phyloP scores from a whole-genome alignment of 116 monocot species.

The Trichopus zeylanicus region DNA sequence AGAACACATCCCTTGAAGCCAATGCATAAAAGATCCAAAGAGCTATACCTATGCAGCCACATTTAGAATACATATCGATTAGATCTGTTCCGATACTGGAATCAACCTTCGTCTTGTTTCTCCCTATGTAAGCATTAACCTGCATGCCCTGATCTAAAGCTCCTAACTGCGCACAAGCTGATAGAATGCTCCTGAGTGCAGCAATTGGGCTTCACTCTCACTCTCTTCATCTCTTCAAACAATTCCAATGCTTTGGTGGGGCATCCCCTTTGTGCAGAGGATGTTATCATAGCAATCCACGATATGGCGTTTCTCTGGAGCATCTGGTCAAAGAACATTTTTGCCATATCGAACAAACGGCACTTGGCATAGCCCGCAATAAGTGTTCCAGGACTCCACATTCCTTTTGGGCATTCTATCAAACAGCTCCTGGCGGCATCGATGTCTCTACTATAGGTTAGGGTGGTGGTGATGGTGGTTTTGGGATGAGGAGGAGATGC shows the following conservation, averaged over 20 bases:
- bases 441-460: conserved; percentile 20
- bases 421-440: conserved; percentile 23
- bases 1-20: conserved; percentile 36
- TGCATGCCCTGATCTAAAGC: conserved; percentile 25
- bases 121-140: conserved; percentile 27
- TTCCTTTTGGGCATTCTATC: conserved; percentile 31
- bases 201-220: conserved; percentile 24
- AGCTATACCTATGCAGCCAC: conserved; percentile 34
- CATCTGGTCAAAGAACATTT: conserved; percentile 27
- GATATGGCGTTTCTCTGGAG: conserved; percentile 18
- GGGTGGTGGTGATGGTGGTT: no score
- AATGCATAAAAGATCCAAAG: conserved; percentile 15
- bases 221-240: conserved; percentile 30
- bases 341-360: conserved; percentile 14
- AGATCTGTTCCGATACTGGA: conserved; percentile 32
- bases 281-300: conserved; percentile 39
- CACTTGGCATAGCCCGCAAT: conserved; percentile 29
- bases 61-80: conserved; percentile 55
- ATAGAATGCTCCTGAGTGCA: conserved; percentile 30
- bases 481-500: no score
- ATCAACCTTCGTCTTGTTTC: conserved; percentile 39
- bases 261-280: conserved; percentile 15
- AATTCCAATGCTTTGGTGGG: conserved; percentile 22
- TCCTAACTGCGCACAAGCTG: conserved; percentile 32
- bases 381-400: conserved; percentile 37